These are phyloP conservation scores for Massospora cicadina DNA, from an alignment of 371 early-diverging fungal genomes.

Conservation along the genomic window DNA sequence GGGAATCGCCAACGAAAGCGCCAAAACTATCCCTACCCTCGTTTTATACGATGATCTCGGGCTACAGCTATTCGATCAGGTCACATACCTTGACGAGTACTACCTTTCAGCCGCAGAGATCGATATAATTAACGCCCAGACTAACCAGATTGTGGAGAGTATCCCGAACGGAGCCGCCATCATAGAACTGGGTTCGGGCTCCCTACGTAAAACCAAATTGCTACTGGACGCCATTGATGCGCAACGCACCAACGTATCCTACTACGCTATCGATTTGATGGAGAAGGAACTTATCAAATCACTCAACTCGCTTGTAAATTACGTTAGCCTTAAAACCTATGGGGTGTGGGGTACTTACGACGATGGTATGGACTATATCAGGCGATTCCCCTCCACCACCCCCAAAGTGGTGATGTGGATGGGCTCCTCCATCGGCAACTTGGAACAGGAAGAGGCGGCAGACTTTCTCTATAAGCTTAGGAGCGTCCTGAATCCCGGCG, in stretches of 20 bases:
- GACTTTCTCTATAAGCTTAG: slow-evolving; percentile 21
- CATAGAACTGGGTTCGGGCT: slow-evolving; percentile 73
- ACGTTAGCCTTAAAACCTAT: slow-evolving; percentile 38
- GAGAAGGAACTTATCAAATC: slow-evolving; percentile 51
- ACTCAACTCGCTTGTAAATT: slow-evolving; percentile 23
- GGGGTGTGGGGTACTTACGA: slow-evolving; percentile 85
- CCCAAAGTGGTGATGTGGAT: slow-evolving; percentile 68
- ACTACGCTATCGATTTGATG: slow-evolving; percentile 86
- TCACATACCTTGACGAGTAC: slow-evolving; percentile 71
- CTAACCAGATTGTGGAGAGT: slow-evolving; percentile 34
- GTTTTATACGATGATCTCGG: slow-evolving; percentile 72
- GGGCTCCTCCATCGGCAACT: slow-evolving; percentile 78
- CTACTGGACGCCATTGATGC: slow-evolving; percentile 53
- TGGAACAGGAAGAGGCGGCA: slow-evolving; percentile 32
- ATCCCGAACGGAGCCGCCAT: slow-evolving; percentile 45
- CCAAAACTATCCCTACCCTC: slow-evolving; percentile 42
- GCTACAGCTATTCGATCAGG: slow-evolving; percentile 68
- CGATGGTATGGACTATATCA: slow-evolving; percentile 44
- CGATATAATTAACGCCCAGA: slow-evolving; percentile 41
- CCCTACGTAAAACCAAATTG: slow-evolving; percentile 71
- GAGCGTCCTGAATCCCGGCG: slow-evolving; percentile 37
- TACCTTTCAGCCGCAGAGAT: slow-evolving; percentile 72
- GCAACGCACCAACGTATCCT: slow-evolving; percentile 38
- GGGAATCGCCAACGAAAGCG: slow-evolving; percentile 18
- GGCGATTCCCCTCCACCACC: slow-evolving; percentile 24